phyloP scores from a whole-genome alignment of 1,284 basidiomycete species.

The Trichosporon coremiiforme region DNA sequence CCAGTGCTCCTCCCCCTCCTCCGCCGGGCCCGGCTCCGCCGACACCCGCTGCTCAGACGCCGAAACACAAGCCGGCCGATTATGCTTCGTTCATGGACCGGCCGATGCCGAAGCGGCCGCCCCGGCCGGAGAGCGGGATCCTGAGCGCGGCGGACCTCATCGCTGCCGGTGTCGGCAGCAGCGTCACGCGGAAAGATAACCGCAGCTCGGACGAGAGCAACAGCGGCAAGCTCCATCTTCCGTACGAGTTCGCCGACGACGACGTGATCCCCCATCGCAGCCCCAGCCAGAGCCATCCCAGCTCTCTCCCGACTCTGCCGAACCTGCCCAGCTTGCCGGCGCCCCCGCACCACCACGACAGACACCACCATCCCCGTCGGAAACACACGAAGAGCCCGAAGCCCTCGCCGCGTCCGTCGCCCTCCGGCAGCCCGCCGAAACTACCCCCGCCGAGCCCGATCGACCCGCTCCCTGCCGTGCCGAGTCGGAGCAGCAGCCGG shows the following conservation, averaged over 20 bases:
- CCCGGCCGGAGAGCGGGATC: background rate
- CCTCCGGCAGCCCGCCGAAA: background rate
- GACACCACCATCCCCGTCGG: background rate
- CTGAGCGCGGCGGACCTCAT: background rate
- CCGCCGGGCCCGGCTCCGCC: background rate
- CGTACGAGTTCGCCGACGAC: conserved; percentile 10
- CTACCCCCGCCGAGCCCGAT: conserved; percentile 13
- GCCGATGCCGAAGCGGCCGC: background rate
- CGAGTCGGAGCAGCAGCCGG: background rate
- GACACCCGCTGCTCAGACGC: background rate
- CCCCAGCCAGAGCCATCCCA: background rate
- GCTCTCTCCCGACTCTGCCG: background rate
- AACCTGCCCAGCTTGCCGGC: background rate
- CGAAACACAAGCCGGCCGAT: background rate
- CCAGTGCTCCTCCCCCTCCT: background rate
- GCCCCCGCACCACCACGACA: background rate
- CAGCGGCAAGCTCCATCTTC: background rate
- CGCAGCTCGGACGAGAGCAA: background rate
- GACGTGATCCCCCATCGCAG: background rate
- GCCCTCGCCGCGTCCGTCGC: background rate
- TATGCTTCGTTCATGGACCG: background rate
- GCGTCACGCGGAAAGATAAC: background rate
- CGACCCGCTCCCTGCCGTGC: background rate
- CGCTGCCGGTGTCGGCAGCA: background rate
- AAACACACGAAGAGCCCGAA: background rate